These are phyloP conservation scores for Osmozyma mogii DNA, from an alignment of 805 yeast species.

Conservation along the genomic window DNA sequence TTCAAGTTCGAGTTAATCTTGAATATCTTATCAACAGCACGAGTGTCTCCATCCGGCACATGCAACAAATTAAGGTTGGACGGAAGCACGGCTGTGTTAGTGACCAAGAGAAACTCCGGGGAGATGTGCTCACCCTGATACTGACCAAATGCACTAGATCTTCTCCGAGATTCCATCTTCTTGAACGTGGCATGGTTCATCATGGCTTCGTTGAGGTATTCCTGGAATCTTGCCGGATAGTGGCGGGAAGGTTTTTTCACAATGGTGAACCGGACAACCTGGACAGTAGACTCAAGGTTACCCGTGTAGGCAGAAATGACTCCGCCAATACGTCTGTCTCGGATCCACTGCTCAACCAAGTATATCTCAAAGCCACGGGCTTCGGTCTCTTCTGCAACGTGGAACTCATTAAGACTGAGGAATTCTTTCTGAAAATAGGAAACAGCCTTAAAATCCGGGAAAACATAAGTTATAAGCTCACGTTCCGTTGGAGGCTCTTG, in stretches of 20 bases:
- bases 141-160: constrained; percentile 1
- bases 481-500: constrained; percentile 1
- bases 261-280: constrained; percentile 49
- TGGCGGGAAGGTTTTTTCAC: constrained; percentile 37
- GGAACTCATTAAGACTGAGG: constrained; percentile 26
- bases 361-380: constrained; percentile 80
- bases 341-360: constrained; percentile 92
- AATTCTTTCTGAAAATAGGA: constrained; percentile 37
- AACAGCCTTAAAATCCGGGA: constrained; percentile 55
- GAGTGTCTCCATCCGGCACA: constrained; percentile 51
- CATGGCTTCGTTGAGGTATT: constrained; percentile 58
- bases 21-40: constrained; percentile 48
- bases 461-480: constrained; percentile 28
- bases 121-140: not conserved
- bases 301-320: constrained; percentile 84
- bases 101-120: constrained; percentile 52
- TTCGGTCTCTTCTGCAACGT: constrained; percentile 36
- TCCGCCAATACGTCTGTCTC: constrained; percentile 57
- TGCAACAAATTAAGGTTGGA: constrained; percentile 66
- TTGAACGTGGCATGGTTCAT: constrained; percentile 66
- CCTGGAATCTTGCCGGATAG: constrained; percentile 47
- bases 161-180: constrained; percentile 21
- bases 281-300: constrained; percentile 53
- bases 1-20: constrained; percentile 70
- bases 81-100: constrained; percentile 76